These are phyloP conservation scores for Trichoderma gracile DNA, from an alignment of 2,329 filamentous ascomycete species.

Conservation along the genomic window DNA sequence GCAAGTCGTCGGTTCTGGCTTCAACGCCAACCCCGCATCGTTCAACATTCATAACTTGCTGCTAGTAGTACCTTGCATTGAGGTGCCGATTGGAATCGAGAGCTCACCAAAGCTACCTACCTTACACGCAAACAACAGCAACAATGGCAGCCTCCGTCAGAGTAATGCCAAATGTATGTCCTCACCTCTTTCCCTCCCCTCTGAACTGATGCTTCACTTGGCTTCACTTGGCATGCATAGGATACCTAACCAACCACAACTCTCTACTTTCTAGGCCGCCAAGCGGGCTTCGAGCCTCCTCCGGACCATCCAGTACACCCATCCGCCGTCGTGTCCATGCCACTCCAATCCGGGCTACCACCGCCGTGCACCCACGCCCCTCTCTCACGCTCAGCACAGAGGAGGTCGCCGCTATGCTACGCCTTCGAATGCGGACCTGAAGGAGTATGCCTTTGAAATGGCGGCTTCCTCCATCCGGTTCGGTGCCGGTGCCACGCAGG, in stretches of 20 bases:
- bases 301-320: slow-evolving; percentile 86
- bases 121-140: neutral
- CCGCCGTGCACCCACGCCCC: slow-evolving; percentile 61
- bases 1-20: neutral
- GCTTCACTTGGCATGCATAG: neutral
- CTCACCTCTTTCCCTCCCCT: neutral
- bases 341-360: slow-evolving; percentile 86
- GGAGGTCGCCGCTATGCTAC: slow-evolving; percentile 64
- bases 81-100: neutral
- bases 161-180: slow-evolving; percentile 21
- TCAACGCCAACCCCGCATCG: slow-evolving; percentile 16
- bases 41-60: neutral
- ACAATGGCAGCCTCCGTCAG: slow-evolving; percentile 14
- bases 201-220: neutral
- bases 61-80: too few species aligned
- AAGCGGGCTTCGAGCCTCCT: slow-evolving; percentile 71
- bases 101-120: neutral
- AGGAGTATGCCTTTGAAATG: slow-evolving; percentile 99
- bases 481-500: slow-evolving; percentile 87
- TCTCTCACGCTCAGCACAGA: slow-evolving; percentile 45
- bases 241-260: neutral
- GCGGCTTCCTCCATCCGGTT: slow-evolving; percentile 93
- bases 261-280: slow-evolving; percentile 49
- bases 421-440: slow-evolving; percentile 66
- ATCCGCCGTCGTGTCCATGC: slow-evolving; percentile 86